Evolutionary conservation across 768 basidiomycete genomes (phyloP).

Genomic region (Serendipita sp.): DNA sequence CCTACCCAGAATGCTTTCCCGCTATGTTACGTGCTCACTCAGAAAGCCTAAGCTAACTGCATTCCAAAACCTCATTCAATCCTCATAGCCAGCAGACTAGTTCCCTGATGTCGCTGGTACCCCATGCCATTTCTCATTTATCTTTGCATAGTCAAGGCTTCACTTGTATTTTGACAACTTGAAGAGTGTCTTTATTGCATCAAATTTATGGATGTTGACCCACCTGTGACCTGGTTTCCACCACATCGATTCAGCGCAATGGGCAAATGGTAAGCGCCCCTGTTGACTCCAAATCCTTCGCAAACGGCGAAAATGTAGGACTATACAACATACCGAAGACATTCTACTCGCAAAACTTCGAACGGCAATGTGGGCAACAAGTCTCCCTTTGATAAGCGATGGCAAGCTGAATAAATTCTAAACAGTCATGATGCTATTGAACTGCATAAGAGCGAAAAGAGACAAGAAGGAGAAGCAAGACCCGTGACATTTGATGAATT

Average conservation of each 20-base stretch:
- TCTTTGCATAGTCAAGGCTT: background rate
- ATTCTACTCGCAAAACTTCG: background rate
- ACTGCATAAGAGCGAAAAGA: background rate
- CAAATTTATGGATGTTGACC: background rate
- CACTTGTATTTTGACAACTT: background rate
- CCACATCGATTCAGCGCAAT: background rate
- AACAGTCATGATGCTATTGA: conserved; percentile 1
- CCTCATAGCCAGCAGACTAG: background rate
- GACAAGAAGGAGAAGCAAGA: background rate
- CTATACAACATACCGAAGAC: background rate
- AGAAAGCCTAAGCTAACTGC: background rate
- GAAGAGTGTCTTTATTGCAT: background rate
- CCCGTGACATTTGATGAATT: background rate
- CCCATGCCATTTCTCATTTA: background rate
- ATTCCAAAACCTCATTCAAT: background rate
- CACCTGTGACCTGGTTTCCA: background rate
- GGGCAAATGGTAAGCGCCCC: conserved; percentile 1
- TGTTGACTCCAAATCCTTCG: background rate
- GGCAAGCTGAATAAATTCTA: background rate
- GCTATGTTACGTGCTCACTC: too few relatives aligned
- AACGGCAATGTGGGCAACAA: background rate
- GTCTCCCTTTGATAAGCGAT: background rate
- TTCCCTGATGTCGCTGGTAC: background rate
- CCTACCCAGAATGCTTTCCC: too few relatives aligned
- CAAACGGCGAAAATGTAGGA: background rate